Conservation (phyloP, 1,139 yeast species). For the Blastobotrys arbuscula region DNA sequence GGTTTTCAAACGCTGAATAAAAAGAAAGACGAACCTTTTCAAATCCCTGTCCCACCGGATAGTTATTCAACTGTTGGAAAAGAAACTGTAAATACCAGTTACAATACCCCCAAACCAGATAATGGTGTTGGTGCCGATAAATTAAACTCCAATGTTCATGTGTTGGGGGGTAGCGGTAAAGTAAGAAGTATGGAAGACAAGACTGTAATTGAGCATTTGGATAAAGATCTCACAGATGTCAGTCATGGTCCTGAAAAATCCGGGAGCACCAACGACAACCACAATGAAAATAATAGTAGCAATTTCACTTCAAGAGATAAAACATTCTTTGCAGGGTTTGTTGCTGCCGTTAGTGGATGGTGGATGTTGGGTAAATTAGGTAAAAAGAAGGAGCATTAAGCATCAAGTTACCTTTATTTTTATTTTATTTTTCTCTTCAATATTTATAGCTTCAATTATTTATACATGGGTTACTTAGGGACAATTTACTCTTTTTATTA, state of each 20-base stretch:
- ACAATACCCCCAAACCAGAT: conserved; percentile 25
- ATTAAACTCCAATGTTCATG: conserved; percentile 8
- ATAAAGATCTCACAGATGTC: conserved; percentile 6
- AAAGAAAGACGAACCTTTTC: conserved; percentile 27
- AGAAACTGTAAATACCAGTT: conserved; percentile 22
- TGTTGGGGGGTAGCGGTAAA: conserved; percentile 10
- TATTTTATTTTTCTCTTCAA: neutral
- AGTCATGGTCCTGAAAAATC: neutral
- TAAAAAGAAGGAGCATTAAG: conserved; percentile 14
- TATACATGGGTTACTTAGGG: neutral
- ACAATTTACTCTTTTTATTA: neutral
- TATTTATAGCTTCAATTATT: neutral
- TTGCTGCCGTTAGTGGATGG: conserved; percentile 33
- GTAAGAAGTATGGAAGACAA: conserved; percentile 17
- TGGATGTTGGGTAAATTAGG: conserved; percentile 28
- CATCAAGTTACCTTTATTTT: neutral
- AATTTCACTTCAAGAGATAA: conserved; percentile 28
- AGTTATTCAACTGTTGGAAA: conserved; percentile 21
- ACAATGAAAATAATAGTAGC: neutral
- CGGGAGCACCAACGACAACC: conserved; percentile 1
- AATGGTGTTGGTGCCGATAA: conserved; percentile 20
- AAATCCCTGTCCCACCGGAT: conserved; percentile 38
- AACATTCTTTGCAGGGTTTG: conserved; percentile 29
- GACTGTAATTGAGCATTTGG: conserved; percentile 8
- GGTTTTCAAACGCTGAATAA: conserved; percentile 5